phyloP scores from a whole-genome alignment of 1,284 basidiomycete species.

The Fomitopsis betulina region DNA sequence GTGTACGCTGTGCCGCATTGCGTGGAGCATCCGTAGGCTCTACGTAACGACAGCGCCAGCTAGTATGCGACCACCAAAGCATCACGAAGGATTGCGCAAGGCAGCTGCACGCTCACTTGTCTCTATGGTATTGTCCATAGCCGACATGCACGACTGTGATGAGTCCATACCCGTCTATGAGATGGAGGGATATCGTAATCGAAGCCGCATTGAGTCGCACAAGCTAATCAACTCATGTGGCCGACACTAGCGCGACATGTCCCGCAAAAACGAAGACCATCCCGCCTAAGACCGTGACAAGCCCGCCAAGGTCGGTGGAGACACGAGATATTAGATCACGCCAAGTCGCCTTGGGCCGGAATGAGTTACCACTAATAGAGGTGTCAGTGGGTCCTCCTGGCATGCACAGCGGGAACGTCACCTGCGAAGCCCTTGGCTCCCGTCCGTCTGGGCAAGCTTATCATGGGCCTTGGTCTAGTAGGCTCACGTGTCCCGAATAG shows the following conservation, averaged over 20 bases:
- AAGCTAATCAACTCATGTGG: background rate
- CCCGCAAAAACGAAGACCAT: background rate
- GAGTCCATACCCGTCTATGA: background rate
- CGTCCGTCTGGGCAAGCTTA: constrained; percentile 1
- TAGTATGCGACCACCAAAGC: background rate
- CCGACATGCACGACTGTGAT: background rate
- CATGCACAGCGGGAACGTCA: background rate
- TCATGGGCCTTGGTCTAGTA: background rate
- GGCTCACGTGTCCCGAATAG: background rate
- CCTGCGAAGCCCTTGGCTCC: background rate
- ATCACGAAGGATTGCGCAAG: background rate
- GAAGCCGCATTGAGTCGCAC: background rate
- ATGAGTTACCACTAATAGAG: background rate
- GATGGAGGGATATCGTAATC: background rate
- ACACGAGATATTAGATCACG: background rate
- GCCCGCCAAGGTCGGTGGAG: background rate
- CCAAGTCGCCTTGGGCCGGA: background rate
- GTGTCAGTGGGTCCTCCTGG: background rate
- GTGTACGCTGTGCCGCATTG: background rate
- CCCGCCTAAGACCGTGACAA: background rate
- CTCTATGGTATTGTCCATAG: background rate
- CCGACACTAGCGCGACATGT: background rate
- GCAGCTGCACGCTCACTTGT: background rate
- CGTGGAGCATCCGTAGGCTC: background rate
- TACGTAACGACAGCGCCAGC: background rate